Conservation (phyloP, 148 eudicot genomes). For the Silene latifolia region DNA sequence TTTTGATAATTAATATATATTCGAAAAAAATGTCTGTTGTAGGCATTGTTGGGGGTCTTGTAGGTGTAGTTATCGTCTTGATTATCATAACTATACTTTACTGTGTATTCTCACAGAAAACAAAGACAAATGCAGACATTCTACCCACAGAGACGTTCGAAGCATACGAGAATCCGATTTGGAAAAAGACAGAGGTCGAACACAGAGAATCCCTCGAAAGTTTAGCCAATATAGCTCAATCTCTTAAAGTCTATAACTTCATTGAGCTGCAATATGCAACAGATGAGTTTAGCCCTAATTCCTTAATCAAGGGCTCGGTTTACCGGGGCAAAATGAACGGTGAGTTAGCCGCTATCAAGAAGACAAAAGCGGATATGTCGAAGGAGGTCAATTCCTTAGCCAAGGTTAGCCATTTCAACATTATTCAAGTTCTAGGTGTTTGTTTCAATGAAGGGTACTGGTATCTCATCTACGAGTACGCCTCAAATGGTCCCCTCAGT, state of each 20-base stretch:
- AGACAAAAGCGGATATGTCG: constrained; percentile 67
- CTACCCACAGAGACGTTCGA: constrained; percentile 46
- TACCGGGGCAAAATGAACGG: constrained; percentile 73
- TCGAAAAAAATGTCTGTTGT: constrained; percentile 38
- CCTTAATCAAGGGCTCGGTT: constrained; percentile 68
- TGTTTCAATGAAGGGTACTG: constrained; percentile 68
- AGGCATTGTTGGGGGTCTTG: constrained; percentile 52
- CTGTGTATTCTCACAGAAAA: constrained; percentile 31
- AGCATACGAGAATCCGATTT: constrained; percentile 49
- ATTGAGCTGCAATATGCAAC: constrained; percentile 68
- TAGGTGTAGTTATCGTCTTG: constrained; percentile 32
- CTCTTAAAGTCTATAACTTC: constrained; percentile 59
- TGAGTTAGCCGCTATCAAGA: constrained; percentile 72
- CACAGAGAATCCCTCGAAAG: constrained; percentile 58
- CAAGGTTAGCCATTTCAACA: constrained; percentile 80
- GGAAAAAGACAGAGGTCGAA: constrained; percentile 46
- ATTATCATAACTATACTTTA: constrained; percentile 29
- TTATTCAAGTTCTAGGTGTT: constrained; percentile 67
- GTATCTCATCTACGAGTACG: constrained; percentile 82
- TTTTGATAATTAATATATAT: not conserved
- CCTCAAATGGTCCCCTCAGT: constrained; percentile 68
- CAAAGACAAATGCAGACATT: constrained; percentile 33
- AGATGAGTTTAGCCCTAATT: constrained; percentile 55
- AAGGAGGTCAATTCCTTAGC: constrained; percentile 61
- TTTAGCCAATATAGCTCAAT: constrained; percentile 60